Conservation (phyloP, 305 asterid genomes). For the Fraxinus platypoda region DNA sequence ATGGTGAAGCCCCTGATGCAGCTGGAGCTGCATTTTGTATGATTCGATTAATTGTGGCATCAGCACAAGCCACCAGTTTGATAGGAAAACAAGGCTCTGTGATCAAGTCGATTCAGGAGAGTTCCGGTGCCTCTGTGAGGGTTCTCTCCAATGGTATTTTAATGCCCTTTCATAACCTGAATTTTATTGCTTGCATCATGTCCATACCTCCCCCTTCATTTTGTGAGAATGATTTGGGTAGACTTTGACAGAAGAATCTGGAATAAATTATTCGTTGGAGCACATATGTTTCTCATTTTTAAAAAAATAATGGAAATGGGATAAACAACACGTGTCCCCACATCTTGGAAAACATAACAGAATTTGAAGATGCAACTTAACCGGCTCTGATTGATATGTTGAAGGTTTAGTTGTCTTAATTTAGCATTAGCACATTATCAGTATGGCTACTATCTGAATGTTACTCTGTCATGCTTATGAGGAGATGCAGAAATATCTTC, state of each 20-base stretch:
- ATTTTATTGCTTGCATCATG: not conserved
- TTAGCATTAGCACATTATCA: not conserved
- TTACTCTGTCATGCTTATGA: not conserved
- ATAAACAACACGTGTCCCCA: not conserved
- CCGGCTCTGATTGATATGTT: not conserved
- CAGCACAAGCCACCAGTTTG: constrained; percentile 41
- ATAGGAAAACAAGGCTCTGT: constrained; percentile 83
- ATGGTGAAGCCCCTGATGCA: constrained; percentile 25
- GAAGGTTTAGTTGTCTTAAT: not conserved
- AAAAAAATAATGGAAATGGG: not conserved
- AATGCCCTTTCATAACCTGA: not conserved
- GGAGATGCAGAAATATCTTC: not conserved
- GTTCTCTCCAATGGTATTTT: constrained; percentile 65
- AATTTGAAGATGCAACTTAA: not conserved
- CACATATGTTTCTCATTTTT: not conserved
- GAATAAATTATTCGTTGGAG: not conserved
- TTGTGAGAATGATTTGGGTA: not conserved
- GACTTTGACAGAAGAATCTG: not conserved
- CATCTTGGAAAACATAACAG: not conserved
- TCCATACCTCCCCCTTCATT: not conserved
- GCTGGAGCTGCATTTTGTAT: constrained; percentile 30
- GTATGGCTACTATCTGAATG: not conserved
- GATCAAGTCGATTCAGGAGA: constrained; percentile 77
- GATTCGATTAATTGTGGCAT: constrained; percentile 23
- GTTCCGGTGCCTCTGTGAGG: constrained; percentile 65